Evolutionary conservation across 495 filamentous ascomycete genomes (phyloP), one percentile per base, ranked within the genome.

Genomic region (Cetradonia linearis): DNA sequence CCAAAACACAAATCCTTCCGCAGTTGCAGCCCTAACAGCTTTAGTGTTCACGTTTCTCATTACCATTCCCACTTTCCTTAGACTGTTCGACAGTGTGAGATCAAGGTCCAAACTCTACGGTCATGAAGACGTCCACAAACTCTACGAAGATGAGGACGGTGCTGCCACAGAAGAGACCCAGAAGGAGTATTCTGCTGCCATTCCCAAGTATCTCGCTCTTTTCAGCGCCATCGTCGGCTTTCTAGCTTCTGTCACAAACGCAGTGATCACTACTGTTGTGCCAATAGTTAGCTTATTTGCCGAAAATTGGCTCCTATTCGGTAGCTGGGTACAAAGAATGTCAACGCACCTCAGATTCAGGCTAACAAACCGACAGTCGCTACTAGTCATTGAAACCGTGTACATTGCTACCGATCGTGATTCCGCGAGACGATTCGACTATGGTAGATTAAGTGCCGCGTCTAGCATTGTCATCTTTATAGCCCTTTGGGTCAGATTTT

Each of bases 141-240:
- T 74, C 6, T 87, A 86, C 61, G 73, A 82, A 67, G 84, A 87
- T 68, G 72, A 76, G 63, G 84, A 87, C 69, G 84, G 84, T 57
- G 70, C 72, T 62, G 81, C 83, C 34, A 83, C 78, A 0, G 71
- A 75, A 48, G 77, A 83, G 62, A 78, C 81, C 6, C 63, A 80
- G 62, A 74, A 75, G 31, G 70, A 69, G 40, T 86, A 77, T 66
- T 81, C 79, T 28, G 70, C 73, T 36, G 77, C 70, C 58, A 40
- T 73, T 7, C 76, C 78, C 36, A 85, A 78, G 61, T 55, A 69
- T 27, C 23, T 73, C 16, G 67, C 83, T 52, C 58, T 79, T 20
- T 18, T 74, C 28, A 73, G 72, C 55, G 71, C 76, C 3, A 58
- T 74, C n/a, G 30, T 70, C 52, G 82, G 81, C 7, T 68, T 76